Percentiles rank a stretch among this genome's conserved stretches.
Evolutionary conservation across 2,329 filamentous ascomycete genomes (phyloP).

Genomic region (Trichoderma semiorbis): DNA sequence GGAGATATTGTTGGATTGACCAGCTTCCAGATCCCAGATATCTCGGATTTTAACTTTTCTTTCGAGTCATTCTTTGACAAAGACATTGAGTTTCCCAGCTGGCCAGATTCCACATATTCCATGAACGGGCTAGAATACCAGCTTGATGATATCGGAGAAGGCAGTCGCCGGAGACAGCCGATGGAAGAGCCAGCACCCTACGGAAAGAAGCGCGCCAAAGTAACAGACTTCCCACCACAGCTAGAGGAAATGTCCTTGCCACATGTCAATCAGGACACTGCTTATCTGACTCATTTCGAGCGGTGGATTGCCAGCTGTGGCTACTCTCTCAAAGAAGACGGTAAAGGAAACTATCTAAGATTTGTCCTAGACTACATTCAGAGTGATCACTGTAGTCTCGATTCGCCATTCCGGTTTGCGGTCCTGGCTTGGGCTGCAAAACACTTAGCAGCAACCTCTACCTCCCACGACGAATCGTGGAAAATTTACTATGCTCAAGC

Average conservation of each 20-base stretch:
- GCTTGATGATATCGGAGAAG: background rate
- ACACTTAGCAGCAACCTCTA: background rate
- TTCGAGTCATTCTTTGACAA: background rate
- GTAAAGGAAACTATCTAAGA: constrained; percentile 7
- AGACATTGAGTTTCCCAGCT: background rate
- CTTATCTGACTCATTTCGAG: constrained; percentile 1
- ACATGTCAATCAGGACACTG: background rate
- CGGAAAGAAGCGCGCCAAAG: background rate
- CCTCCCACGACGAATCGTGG: background rate
- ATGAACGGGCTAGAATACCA: background rate
- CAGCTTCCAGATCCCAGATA: background rate
- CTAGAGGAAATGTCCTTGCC: background rate
- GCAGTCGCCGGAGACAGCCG: background rate
- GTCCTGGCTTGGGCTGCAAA: background rate
- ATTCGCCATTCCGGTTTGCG: background rate
- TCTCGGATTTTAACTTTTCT: constrained; percentile 8
- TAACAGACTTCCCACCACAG: background rate
- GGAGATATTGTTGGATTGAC: background rate
- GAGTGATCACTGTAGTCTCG: background rate
- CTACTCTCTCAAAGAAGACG: constrained; percentile 9
- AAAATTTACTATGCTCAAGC: background rate
- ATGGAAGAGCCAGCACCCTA: background rate
- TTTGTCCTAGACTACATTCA: background rate
- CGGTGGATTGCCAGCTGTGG: background rate
- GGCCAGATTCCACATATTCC: background rate